Base-by-base conservation (phyloP, 2,329 filamentous ascomycete species). In the Ceratocystis harringtonii region DNA sequence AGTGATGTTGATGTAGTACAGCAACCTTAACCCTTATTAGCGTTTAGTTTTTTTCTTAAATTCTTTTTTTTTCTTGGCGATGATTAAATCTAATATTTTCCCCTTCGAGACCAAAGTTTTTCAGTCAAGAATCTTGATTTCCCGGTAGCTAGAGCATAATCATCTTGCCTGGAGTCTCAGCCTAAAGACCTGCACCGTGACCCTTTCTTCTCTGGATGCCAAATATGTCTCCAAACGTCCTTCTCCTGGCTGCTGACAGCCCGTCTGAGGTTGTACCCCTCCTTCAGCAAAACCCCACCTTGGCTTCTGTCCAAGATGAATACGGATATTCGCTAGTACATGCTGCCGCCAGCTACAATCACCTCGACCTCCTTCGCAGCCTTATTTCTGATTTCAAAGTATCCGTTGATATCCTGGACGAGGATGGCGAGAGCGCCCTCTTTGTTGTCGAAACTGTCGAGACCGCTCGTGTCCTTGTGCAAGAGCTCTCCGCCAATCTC, bases 281-380 rank as follows among this genome's bases (percentile, higher is more conserved):
- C 70, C 85, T 99, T 63, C 82, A 83, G 69, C 78, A 85, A 68
- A 83, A 90, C 70, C 89, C 90, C 43, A 76, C 83, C n/a, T 79
- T 95, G 64, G 92, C 94, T 64, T 82, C 85, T 1, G 78, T 81
- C 63, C 90, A 95, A 76, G 94, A 99, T 75, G 85, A 88, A 67
- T 88, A 96, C 72, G 94, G 94, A 71, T 99, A 99, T 78, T 95
- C 91, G 60, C 84, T 97, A 30, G 79, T 97, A 61, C 94, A 99
- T 75, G 94, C 94, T 63, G 90, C 92, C 17, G 87, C 90, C 19
- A 96, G 92, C 70, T 99, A 97, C 80, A 88, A 87, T 73, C 92
- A 97, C 73, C 77, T 90, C 44, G 83, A 88, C 65, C 84, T 99
- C 17, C 81, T 96, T 17, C 86, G 88, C 67, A 76, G 84, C 0